Conservation (phyloP, 2,329 filamentous ascomycete genomes). For the Ciborinia camelliae region DNA sequence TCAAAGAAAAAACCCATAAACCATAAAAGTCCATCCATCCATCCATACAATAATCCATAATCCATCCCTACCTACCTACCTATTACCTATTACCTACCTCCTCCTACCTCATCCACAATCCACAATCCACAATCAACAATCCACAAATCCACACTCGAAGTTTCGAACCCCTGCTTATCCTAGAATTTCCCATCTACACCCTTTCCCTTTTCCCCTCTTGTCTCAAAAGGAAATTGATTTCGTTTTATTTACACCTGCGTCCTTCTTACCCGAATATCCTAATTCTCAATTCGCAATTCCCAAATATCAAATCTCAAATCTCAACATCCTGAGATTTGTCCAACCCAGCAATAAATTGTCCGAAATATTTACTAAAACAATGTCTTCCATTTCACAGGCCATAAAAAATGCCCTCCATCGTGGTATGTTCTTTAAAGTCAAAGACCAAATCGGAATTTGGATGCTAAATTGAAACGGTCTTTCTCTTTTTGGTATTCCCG, state of each 20-base stretch:
- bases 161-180: constrained; percentile 7
- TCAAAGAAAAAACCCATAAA: too few relatives aligned
- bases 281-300: background rate
- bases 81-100: too few relatives aligned
- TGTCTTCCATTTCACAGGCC: constrained; percentile 20
- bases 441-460: background rate
- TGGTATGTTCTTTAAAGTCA: background rate
- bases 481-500: background rate
- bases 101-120: too few relatives aligned
- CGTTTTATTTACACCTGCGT: background rate
- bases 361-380: constrained; percentile 10
- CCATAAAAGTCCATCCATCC: too few relatives aligned
- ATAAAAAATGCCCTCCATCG: constrained; percentile 19
- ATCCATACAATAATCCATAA: too few relatives aligned
- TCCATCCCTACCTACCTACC: too few relatives aligned
- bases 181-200: background rate
- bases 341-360: background rate
- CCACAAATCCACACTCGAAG: background rate
- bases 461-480: background rate
- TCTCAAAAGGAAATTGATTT: background rate
- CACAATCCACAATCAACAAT: too few relatives aligned
- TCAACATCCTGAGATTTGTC: background rate
- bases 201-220: background rate
- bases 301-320: background rate
- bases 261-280: too few relatives aligned